Conservation (phyloP, 148 eudicot genomes). For the Pharnaceum exiguum region DNA sequence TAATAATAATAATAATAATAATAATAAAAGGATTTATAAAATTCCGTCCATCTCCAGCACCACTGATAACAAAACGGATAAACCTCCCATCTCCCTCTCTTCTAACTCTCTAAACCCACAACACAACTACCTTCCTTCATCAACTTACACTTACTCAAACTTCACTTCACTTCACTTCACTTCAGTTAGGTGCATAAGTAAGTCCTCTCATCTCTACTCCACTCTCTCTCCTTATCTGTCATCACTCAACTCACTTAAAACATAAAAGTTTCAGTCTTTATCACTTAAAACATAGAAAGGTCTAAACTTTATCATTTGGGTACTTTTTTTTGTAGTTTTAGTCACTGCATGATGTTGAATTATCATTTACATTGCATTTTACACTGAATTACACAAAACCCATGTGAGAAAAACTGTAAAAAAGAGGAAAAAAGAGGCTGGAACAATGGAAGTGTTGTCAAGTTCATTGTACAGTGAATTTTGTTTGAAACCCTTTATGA, state of each 20-base stretch:
- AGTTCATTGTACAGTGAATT: conserved; percentile 15
- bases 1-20: no score
- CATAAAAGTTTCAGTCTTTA: background rate
- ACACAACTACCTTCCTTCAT: no score
- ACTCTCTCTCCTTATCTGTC: no score
- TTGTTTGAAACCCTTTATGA: conserved; percentile 24
- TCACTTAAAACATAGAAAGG: background rate
- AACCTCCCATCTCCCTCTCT: no score
- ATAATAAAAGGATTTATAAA: no score
- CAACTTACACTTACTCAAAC: no score
- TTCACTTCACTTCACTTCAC: no score
- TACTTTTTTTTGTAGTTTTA: background rate
- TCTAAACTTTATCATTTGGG: background rate
- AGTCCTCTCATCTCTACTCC: no score
- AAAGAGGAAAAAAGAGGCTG: background rate
- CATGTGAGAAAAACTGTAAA: background rate
- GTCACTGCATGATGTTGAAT: background rate
- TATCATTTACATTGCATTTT: background rate
- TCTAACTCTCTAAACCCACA: no score
- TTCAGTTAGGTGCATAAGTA: no score
- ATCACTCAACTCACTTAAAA: background rate
- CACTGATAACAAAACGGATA: no score
- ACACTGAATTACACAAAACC: background rate
- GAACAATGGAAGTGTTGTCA: conserved; percentile 26
- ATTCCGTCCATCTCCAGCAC: no score